phyloP scores from a whole-genome alignment of 768 basidiomycete genomes.

The Mycena rebaudengoi region DNA sequence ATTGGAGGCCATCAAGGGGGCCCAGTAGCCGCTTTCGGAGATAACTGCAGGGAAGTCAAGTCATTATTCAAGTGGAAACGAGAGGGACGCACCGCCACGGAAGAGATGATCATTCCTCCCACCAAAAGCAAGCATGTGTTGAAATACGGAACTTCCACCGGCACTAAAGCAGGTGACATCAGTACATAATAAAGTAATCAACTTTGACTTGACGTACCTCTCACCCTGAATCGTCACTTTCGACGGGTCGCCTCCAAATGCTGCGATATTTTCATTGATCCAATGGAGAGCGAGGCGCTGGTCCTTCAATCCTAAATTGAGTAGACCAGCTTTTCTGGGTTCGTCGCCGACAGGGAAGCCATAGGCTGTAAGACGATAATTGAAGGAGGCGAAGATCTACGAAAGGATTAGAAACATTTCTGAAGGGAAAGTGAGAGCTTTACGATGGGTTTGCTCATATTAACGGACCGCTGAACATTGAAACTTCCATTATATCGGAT shows the following conservation, averaged over 20 bases:
- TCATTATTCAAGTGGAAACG: slow-evolving; percentile 16
- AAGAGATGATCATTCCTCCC: slow-evolving; percentile 20
- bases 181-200: slow-evolving; percentile 17
- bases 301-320: slow-evolving; percentile 22
- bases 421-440: slow-evolving; percentile 9
- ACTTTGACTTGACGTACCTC: slow-evolving; percentile 17
- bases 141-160: slow-evolving; percentile 18
- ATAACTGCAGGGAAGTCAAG: slow-evolving; percentile 13
- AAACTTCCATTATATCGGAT: slow-evolving; percentile 22
- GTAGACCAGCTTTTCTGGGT: slow-evolving; percentile 18
- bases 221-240: slow-evolving; percentile 21
- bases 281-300: slow-evolving; percentile 19
- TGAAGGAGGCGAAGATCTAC: slow-evolving; percentile 18
- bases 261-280: slow-evolving; percentile 18
- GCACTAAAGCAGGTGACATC: slow-evolving; percentile 15
- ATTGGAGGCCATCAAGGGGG: slow-evolving; percentile 19
- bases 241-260: slow-evolving; percentile 16
- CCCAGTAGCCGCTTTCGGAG: slow-evolving; percentile 16
- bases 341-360: slow-evolving; percentile 20
- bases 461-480: slow-evolving; percentile 20
- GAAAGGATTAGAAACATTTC: slow-evolving; percentile 13
- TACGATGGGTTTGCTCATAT: slow-evolving; percentile 19
- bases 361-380: slow-evolving; percentile 22
- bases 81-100: slow-evolving; percentile 18
- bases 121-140: slow-evolving; percentile 19